These are phyloP conservation scores for Cenococcum geophilum DNA, from an alignment of 495 filamentous ascomycete genomes.

Conservation along the genomic window DNA sequence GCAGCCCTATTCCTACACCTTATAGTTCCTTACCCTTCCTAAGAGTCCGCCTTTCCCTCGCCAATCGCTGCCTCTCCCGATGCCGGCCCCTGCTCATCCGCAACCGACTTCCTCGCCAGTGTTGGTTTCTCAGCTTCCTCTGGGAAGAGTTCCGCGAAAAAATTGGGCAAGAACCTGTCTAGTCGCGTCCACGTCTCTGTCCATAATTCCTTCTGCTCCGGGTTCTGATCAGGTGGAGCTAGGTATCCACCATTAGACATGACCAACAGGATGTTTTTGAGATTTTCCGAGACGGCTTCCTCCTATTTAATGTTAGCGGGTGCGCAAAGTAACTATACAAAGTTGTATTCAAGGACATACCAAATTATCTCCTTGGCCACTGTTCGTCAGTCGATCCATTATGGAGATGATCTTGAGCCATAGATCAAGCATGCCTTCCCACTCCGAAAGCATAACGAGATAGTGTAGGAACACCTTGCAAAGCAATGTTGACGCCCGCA, in stretches of 20 bases:
- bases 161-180: conserved; percentile 78
- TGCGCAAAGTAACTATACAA: background rate
- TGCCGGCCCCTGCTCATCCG: conserved; percentile 12
- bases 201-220: conserved; percentile 58
- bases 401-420: conserved; percentile 92
- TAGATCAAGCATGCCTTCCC: conserved; percentile 87
- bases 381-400: conserved; percentile 94
- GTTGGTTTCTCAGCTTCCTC: conserved; percentile 33
- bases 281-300: conserved; percentile 88
- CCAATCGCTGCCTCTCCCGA: conserved; percentile 11
- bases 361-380: conserved; percentile 82
- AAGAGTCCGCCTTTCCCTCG: conserved; percentile 9
- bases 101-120: conserved; percentile 6
- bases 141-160: conserved; percentile 49
- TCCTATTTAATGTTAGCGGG: conserved; percentile 49
- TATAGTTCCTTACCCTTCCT: background rate
- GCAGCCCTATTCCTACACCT: too few species aligned
- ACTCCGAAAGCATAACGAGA: conserved; percentile 72
- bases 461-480: conserved; percentile 97
- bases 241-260: conserved; percentile 90
- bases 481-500: conserved; percentile 83
- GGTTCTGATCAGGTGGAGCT: conserved; percentile 60
- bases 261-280: conserved; percentile 95
- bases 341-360: conserved; percentile 46
- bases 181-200: conserved; percentile 81